Evolutionary conservation across 768 basidiomycete genomes (phyloP), one percentile per base, ranked within the genome.

Genomic region (Pulveroboletus sp.): DNA sequence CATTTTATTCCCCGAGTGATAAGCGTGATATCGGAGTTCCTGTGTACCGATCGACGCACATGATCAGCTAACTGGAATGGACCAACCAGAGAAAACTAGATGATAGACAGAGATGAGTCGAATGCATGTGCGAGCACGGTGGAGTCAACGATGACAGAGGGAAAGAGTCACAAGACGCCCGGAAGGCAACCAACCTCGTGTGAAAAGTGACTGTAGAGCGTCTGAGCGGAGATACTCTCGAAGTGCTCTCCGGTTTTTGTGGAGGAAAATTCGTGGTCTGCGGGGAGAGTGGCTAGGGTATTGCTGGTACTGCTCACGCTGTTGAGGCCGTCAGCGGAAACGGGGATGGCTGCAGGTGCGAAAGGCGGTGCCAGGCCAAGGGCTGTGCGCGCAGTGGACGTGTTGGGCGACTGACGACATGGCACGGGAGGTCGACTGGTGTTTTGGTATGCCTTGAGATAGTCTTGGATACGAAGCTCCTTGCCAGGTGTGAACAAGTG

Each of bases 391-490:
- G 71, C 71, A n/a, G 49, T 57, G 2, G 72, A 68, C 17, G 70
- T 71, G n/a, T 69, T 63, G 0, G 83, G 83, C 4, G 71, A 62
- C 45, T 67, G 70, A 0, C 81, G 77, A 33, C 71, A 73, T 8
- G 81, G 79, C 14, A 46, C 57, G 4, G 83, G 83, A 5, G 77
- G 72, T 36, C 66, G 59, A 14, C 77, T 74, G 0, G 78, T 79
- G 0, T 72, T 54, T 27, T 56, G 61, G 56, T 79, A 83, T 1
- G 77, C 72, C 18, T 63, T 64, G 27, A 81, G 54, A 55, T 85
- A 85, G 59, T 83, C 82, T 33, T 73, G 67, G 5, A 74, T 55
- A 35, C 83, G 77, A 24, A 73, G 64, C 70, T 84, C 83, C 83
- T 84, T 53, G 32, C 27, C 5, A 13, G 33, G 26, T 1, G 5